Evolutionary conservation across 2,329 filamentous ascomycete genomes (phyloP), one percentile per base, ranked within the genome.

Genomic region (Fusarium lateritium): DNA sequence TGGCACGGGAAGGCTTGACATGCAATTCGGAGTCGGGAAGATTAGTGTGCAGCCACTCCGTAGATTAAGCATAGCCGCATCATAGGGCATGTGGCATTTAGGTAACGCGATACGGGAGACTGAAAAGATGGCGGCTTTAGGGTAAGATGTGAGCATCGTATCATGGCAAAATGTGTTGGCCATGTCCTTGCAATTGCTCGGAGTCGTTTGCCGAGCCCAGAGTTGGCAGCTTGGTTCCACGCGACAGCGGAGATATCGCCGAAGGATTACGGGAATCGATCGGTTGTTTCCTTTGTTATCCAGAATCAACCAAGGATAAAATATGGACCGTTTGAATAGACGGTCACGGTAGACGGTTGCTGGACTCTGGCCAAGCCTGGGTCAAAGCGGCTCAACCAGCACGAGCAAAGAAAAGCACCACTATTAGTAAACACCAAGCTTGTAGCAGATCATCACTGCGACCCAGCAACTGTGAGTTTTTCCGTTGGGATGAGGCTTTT

Each of bases 181-280:
- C 24, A 31, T 31, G 40, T 38, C 31, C n/a, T 28, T 38, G 28
- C 42, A 40, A 40, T 39, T 39, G 26, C 22, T 55, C 62, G 59
- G 62, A 40, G 28, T 38, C 17, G 36, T 15, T 26, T 64, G 59
- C 62, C 61, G 51, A 64, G 36, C 24, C 38, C 22, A 33, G 33
- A 11, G 45, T 21, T n/a, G 24, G 7, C 22, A 54, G 31, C 50
- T 63, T 45, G 46, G 60, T 42, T 57, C 56, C 59, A 50, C 44
- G 33, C 24, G 28, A 46, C 14, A 38, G 59, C 47, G 59, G 56
- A 62, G 56, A 19, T 31, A 43, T 38, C 39, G 46, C 28, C 28
- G n/a, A 47, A 50, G 47, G 44, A 64, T 45, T 24, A 47, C 44
- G 61, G 59, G 19, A 64, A 58, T 47, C 60, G 53, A 65, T 59